Conservation (phyloP, 805 yeast species). For the Sungouiozyma ichnusensis region DNA sequence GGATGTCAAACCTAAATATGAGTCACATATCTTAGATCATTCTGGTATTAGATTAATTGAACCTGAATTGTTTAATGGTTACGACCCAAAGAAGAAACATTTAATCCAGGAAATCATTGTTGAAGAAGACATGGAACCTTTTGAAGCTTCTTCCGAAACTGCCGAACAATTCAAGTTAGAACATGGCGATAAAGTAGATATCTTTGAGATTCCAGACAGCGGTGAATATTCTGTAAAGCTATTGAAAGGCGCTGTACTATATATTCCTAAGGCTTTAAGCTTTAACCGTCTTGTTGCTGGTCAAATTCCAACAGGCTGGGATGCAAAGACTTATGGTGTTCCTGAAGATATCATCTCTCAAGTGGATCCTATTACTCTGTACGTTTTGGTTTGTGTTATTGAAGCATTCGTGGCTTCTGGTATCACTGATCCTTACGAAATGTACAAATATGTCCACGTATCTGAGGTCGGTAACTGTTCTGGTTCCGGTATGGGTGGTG, state of each 20-base stretch:
- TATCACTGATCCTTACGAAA: slow-evolving; percentile 96
- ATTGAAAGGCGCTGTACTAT: slow-evolving; percentile 85
- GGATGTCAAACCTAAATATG: slow-evolving; percentile 88
- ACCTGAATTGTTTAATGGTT: slow-evolving; percentile 88
- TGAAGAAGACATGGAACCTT: slow-evolving; percentile 93
- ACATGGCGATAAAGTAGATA: slow-evolving; percentile 90
- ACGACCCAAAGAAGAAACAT: slow-evolving; percentile 89
- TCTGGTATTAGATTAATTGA: slow-evolving; percentile 95
- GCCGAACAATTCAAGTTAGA: slow-evolving; percentile 90
- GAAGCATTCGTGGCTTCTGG: slow-evolving; percentile 93
- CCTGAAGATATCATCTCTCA: slow-evolving; percentile 85
- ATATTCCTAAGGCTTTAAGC: slow-evolving; percentile 69
- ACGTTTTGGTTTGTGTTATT: slow-evolving; percentile 83
- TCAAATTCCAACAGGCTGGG: slow-evolving; percentile 98
- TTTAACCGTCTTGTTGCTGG: slow-evolving; percentile 59
- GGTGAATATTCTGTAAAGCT: slow-evolving; percentile 89
- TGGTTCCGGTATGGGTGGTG: slow-evolving; percentile 99
- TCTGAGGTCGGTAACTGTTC: slow-evolving; percentile 99
- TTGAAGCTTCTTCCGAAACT: slow-evolving; percentile 88
- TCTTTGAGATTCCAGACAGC: slow-evolving; percentile 75
- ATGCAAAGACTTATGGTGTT: slow-evolving; percentile 89
- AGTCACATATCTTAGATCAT: slow-evolving; percentile 78
- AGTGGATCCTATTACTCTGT: slow-evolving; percentile 94
- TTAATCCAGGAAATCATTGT: slow-evolving; percentile 91
- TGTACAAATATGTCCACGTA: slow-evolving; percentile 95